Conservation (phyloP, 495 filamentous ascomycete species). For the Aspergillus carlsbadensis region DNA sequence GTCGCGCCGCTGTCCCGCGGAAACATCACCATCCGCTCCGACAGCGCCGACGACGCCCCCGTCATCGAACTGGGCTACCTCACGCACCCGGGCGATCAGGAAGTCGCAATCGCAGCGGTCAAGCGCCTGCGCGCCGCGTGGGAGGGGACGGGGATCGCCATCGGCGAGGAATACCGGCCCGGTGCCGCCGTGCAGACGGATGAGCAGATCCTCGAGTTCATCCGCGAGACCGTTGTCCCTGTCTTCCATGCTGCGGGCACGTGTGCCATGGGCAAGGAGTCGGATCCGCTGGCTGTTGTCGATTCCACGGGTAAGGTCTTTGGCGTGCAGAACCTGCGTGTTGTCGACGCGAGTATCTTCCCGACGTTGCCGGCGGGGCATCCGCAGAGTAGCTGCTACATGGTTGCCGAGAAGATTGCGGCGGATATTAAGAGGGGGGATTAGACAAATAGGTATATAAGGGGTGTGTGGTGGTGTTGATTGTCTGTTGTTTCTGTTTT, state of each 20-base stretch:
- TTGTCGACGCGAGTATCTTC: conserved; percentile 60
- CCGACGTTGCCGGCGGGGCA: conserved; percentile 57
- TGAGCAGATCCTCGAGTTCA: conserved; percentile 47
- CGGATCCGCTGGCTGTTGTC: conserved; percentile 52
- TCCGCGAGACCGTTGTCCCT: conserved; percentile 42
- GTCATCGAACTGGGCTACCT: conserved; percentile 59
- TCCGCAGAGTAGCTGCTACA: conserved; percentile 51
- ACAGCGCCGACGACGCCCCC: conserved; percentile 41
- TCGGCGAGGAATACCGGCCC: conserved; percentile 51
- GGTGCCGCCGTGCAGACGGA: conserved; percentile 48
- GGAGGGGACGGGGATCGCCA: conserved; percentile 30
- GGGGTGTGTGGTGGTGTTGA: too few species aligned
- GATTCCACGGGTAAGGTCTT: conserved; percentile 50
- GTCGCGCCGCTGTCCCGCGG: conserved; percentile 51
- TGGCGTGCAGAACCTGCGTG: conserved; percentile 52
- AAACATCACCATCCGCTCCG: conserved; percentile 49
- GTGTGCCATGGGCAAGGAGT: conserved; percentile 48
- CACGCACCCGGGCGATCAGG: conserved; percentile 50
- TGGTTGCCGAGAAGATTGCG: conserved; percentile 10
- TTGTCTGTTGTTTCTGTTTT: too few species aligned
- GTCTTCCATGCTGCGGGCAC: conserved; percentile 54
- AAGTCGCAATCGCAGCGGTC: conserved; percentile 51
- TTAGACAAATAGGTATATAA: too few species aligned
- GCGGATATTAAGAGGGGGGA: conserved; percentile 1
- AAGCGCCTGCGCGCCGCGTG: conserved; percentile 46